Percentiles rank a stretch among this genome's conserved stretches.
Evolutionary conservation across 2,329 filamentous ascomycete species (phyloP).

Genomic region (Aspergillus tubingensis): DNA sequence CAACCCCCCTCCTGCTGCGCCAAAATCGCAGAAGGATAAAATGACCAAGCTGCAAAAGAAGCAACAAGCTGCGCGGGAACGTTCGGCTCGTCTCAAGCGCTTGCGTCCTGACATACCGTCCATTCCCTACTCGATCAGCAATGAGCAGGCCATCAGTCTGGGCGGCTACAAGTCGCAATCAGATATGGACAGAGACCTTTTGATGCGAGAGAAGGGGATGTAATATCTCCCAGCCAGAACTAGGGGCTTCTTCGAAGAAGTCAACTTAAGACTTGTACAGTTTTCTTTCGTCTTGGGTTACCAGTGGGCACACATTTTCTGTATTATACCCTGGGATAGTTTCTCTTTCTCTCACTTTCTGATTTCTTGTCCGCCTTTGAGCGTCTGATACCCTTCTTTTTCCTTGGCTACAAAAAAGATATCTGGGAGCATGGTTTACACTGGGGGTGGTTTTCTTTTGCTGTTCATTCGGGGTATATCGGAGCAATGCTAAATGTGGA

Average conservation of each 20-base stretch:
- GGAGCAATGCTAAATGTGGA: not conserved
- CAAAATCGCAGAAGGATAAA: conserved; percentile 23
- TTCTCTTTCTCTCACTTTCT: not conserved
- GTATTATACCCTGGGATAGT: not conserved
- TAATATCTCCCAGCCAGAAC: conserved; percentile 4
- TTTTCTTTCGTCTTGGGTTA: not conserved
- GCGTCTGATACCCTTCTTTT: conserved; percentile 4
- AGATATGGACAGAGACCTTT: conserved; percentile 37
- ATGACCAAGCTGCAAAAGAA: conserved; percentile 30
- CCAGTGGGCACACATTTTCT: not conserved
- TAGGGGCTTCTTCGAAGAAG: not conserved
- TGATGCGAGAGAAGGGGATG: conserved; percentile 25
- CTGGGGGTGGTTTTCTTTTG: not conserved
- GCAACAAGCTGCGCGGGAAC: conserved; percentile 30
- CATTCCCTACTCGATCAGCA: conserved; percentile 30
- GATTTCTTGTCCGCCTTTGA: conserved; percentile 4
- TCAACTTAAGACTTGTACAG: not conserved
- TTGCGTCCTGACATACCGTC: conserved; percentile 34
- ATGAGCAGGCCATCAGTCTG: conserved; percentile 32
- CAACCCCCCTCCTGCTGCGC: conserved; percentile 14
- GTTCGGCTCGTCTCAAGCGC: conserved; percentile 31
- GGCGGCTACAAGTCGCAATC: conserved; percentile 35
- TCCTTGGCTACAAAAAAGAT: not conserved
- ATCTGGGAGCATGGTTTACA: not conserved
- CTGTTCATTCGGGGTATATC: not conserved